These are phyloP conservation scores for Malassezia brasiliensis DNA, from an alignment of 1,284 basidiomycete species.

Conservation along the genomic window DNA sequence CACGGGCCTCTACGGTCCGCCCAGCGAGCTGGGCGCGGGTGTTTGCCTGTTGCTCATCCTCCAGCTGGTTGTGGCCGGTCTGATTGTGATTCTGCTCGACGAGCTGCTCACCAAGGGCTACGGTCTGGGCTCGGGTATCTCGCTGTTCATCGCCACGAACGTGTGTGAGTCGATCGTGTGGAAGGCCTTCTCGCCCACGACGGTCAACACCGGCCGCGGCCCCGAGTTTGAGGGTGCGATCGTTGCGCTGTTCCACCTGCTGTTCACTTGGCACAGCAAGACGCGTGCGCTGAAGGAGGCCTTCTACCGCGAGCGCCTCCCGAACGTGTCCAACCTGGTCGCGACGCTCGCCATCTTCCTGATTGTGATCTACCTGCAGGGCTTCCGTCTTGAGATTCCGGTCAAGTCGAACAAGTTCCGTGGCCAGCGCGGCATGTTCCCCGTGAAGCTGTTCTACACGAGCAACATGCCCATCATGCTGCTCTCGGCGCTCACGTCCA, in stretches of 20 bases:
- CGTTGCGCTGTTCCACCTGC: slow-evolving; percentile 88
- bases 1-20: slow-evolving; percentile 91
- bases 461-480: slow-evolving; percentile 99
- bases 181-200: slow-evolving; percentile 98
- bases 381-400: slow-evolving; percentile 96
- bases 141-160: slow-evolving; percentile 98
- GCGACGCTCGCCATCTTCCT: slow-evolving; percentile 86
- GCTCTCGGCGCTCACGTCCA: slow-evolving; percentile 81
- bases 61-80: slow-evolving; percentile 81
- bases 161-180: slow-evolving; percentile 98
- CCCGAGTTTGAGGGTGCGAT: slow-evolving; percentile 97
- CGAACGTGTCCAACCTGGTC: slow-evolving; percentile 95
- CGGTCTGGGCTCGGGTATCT: slow-evolving; percentile 95
- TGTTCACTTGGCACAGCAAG: slow-evolving; percentile 99
- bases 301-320: slow-evolving; percentile 92
- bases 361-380: slow-evolving; percentile 93
- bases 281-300: slow-evolving; percentile 91
- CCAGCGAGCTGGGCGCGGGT: slow-evolving; percentile 84
- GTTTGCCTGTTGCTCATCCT: slow-evolving; percentile 90
- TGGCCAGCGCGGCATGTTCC: slow-evolving; percentile 87
- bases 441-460: slow-evolving; percentile 97
- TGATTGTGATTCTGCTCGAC: slow-evolving; percentile 95
- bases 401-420: slow-evolving; percentile 94
- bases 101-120: slow-evolving; percentile 98
- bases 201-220: slow-evolving; percentile 92